These are phyloP conservation scores for Pseudogymnoascus sp. DNA, from an alignment of 2,329 filamentous ascomycete species.

Conservation along the genomic window DNA sequence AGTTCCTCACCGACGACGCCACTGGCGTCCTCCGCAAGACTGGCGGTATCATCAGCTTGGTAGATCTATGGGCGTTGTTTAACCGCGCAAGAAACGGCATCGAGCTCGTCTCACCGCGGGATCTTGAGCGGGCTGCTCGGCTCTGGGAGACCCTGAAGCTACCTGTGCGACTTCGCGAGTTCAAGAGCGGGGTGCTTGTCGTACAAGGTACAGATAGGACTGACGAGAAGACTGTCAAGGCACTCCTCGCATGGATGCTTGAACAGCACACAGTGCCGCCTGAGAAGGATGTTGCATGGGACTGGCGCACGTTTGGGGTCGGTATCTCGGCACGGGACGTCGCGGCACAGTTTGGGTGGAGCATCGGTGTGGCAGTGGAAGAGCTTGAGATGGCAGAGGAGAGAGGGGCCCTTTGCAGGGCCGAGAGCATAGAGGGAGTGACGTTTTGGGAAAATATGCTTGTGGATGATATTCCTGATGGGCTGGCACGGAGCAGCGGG, in stretches of 20 bases:
- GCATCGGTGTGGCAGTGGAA: slow-evolving; percentile 88
- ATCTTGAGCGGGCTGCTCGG: slow-evolving; percentile 82
- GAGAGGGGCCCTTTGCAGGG: slow-evolving; percentile 74
- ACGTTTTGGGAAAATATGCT: slow-evolving; percentile 81
- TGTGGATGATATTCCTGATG: background rate
- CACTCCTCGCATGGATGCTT: slow-evolving; percentile 68
- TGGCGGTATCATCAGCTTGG: slow-evolving; percentile 80
- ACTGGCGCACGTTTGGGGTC: slow-evolving; percentile 69
- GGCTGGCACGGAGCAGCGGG: background rate
- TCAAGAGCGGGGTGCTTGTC: slow-evolving; percentile 90
- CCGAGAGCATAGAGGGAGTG: slow-evolving; percentile 84
- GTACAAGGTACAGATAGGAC: slow-evolving; percentile 83
- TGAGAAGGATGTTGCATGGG: slow-evolving; percentile 60
- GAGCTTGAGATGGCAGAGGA: slow-evolving; percentile 98
- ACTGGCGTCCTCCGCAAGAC: slow-evolving; percentile 69
- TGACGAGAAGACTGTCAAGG: slow-evolving; percentile 78
- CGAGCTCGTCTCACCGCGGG: slow-evolving; percentile 82
- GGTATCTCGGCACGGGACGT: slow-evolving; percentile 86
- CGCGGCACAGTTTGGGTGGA: slow-evolving; percentile 91
- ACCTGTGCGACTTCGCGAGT: slow-evolving; percentile 77
- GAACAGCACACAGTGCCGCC: slow-evolving; percentile 62
- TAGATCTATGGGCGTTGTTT: slow-evolving; percentile 91
- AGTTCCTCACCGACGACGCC: slow-evolving; percentile 81
- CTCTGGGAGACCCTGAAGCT: slow-evolving; percentile 84
- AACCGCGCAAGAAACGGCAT: slow-evolving; percentile 89